Conservation (phyloP, 2,329 filamentous ascomycete genomes). For the Phialophora verrucosa region DNA sequence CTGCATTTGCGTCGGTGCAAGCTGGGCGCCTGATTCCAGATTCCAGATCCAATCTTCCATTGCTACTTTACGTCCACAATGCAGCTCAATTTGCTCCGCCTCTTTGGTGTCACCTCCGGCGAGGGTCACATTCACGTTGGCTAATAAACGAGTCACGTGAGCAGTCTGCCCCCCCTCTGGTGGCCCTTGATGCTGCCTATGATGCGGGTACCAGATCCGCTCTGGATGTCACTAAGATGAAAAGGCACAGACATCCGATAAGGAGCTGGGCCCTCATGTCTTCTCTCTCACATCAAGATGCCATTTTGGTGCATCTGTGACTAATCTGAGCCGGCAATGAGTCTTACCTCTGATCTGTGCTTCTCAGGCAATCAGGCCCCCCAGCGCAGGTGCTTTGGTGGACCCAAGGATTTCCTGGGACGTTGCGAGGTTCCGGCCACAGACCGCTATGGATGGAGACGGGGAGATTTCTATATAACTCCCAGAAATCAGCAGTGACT, state of each 20-base stretch:
- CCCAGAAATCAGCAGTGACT: background rate
- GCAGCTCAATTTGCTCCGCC: background rate
- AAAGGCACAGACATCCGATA: background rate
- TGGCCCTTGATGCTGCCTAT: background rate
- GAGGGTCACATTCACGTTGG: background rate
- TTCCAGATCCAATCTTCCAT: background rate
- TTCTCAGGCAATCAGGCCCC: background rate
- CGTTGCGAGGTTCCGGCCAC: background rate
- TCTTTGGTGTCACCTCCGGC: background rate
- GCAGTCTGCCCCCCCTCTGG: background rate
- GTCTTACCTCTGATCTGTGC: background rate
- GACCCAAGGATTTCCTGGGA: background rate
- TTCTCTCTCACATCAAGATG: background rate
- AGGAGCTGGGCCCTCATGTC: background rate
- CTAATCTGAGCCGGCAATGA: background rate
- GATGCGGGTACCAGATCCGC: background rate
- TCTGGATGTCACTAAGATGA: background rate
- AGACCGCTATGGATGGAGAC: background rate
- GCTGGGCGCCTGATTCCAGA: too few relatives aligned
- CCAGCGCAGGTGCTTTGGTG: background rate
- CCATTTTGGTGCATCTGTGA: background rate
- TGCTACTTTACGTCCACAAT: background rate
- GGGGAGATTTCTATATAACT: background rate
- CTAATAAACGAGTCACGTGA: background rate
- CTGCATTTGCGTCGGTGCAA: too few relatives aligned